phyloP scores from a whole-genome alignment of 441 rosid species.

The Brassica hybrid region DNA sequence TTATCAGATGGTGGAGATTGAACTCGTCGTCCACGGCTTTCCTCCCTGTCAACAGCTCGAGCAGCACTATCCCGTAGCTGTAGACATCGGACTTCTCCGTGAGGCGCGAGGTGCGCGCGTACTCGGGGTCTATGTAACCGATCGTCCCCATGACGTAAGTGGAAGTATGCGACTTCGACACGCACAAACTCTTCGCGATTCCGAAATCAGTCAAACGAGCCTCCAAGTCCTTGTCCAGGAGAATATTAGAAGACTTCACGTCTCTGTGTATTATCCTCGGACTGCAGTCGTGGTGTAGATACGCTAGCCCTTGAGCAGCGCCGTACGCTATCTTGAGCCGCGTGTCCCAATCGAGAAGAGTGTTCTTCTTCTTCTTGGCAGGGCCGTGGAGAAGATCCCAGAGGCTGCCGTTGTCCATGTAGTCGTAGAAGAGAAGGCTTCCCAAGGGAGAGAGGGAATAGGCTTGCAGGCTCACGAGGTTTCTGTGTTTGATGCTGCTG shows the following conservation, averaged over 20 bases:
- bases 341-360: constrained; percentile 74
- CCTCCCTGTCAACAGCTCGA: constrained; percentile 88
- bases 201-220: constrained; percentile 98
- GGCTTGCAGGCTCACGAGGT: constrained; percentile 92
- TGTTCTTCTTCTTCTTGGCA: constrained; percentile 60
- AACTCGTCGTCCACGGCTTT: constrained; percentile 93
- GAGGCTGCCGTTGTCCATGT: constrained; percentile 97
- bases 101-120: constrained; percentile 93
- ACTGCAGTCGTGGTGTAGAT: constrained; percentile 95
- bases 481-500: constrained; percentile 93
- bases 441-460: constrained; percentile 84
- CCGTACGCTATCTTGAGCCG: constrained; percentile 91
- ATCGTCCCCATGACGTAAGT: constrained; percentile 92
- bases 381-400: constrained; percentile 95
- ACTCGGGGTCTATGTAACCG: constrained; percentile 97
- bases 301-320: constrained; percentile 93
- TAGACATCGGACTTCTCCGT: constrained; percentile 96
- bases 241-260: constrained; percentile 88
- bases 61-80: constrained; percentile 92
- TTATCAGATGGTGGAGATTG: constrained; percentile 91
- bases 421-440: constrained; percentile 94
- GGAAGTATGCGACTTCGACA: constrained; percentile 83
- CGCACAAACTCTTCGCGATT: constrained; percentile 86
- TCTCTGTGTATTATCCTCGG: constrained; percentile 97
- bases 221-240: constrained; percentile 87